phyloP scores from a whole-genome alignment of 331 rosid genomes.

The Ulmus americana region DNA sequence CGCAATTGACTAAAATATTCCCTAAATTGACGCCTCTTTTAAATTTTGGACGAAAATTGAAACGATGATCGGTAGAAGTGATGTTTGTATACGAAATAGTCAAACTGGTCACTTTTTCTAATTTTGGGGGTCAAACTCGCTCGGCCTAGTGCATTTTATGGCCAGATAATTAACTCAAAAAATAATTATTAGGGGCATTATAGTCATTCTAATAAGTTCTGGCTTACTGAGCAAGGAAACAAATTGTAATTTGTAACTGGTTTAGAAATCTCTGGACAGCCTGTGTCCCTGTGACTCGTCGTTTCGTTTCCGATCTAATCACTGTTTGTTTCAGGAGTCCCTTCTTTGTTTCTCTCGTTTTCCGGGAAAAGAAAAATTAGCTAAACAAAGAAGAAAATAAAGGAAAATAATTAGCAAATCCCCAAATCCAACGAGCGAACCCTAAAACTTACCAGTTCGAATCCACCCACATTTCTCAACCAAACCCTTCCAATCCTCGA shows the following conservation, averaged over 20 bases:
- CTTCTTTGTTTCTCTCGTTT: slow-evolving; percentile 7
- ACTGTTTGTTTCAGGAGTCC: neutral
- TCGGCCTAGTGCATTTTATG: too few relatives aligned
- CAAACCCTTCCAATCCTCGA: neutral
- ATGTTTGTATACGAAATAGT: too few relatives aligned
- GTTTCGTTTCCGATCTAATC: neutral
- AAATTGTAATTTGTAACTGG: neutral
- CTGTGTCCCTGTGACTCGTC: neutral
- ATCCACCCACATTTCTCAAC: neutral
- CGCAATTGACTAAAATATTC: too few relatives aligned
- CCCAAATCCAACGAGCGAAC: neutral
- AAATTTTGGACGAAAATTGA: too few relatives aligned
- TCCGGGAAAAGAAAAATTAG: neutral
- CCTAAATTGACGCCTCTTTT: too few relatives aligned
- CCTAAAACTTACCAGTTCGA: neutral
- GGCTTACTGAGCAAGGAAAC: too few relatives aligned
- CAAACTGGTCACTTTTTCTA: too few relatives aligned
- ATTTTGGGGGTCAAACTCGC: too few relatives aligned
- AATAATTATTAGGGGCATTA: too few relatives aligned
- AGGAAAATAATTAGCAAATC: neutral
- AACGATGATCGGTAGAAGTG: too few relatives aligned
- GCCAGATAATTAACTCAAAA: too few relatives aligned
- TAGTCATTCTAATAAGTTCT: too few relatives aligned
- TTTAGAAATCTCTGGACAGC: slow-evolving; percentile 5
- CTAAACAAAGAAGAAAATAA: neutral